Base-by-base conservation (phyloP, 78 protist genomes). In the Isochrysis galbana region DNA sequence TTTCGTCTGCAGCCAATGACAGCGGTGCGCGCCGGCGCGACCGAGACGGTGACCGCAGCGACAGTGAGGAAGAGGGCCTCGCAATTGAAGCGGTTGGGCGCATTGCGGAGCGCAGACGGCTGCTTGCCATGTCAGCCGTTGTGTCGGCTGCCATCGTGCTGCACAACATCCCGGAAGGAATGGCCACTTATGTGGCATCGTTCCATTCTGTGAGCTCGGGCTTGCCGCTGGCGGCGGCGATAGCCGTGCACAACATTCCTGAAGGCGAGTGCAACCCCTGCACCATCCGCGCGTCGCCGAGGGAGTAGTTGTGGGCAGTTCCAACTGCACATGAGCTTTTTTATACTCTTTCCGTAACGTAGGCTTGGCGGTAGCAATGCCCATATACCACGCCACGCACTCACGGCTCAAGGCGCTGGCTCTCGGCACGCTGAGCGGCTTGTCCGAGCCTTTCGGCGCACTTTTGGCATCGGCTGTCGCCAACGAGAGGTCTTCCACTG, bases 161-260 rank as follows among this genome's bases (percentile, higher is more conserved):
- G 70, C 97, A 95, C 94, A 95, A 95, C 89, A 69, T 95, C 38
- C 97, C 97, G 19, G 96, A 95, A 67, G 88, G 88, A 46, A 44
- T 44, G 55, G 88, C 88, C 17, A 94, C 97, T 5, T 96, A 94
- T 41, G 89, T 96, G 5, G 96, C 97, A 2, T 61, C 95, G 3
- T 44, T 92, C 45, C 90, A 92, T 25, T 36, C 92, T 29, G 90
- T 93, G 17, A 14, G 46, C 3, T 23, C 91, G 42, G 97, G 97
- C 1, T 45, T 36, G 26, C 90, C 93, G 39, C 72, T 95, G 80
- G 92, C 94, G 44, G 22, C 88, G 10, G 95, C 97, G 55, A 92
- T 95, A 34, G 93, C 92, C 45, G 23, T 95, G 34, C 97, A 96
- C 91, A 94, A 94, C 91, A 93, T 96, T 38, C 97, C 97, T 29